Conservation (phyloP, 176 grass and related monocot genomes). For the Eremochloa ophiuroides region DNA sequence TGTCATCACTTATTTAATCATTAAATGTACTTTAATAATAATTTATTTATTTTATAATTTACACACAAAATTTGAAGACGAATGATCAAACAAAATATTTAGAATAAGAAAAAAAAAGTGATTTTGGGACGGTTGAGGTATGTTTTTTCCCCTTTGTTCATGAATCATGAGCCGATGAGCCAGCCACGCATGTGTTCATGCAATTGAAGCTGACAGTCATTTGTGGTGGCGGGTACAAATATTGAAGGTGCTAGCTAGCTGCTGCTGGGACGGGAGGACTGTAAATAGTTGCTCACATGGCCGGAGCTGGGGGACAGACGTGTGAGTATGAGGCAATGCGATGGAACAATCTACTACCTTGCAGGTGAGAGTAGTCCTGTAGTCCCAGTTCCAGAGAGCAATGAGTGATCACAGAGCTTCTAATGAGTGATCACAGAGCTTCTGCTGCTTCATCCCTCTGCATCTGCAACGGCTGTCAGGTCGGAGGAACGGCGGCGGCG, state of each 20-base stretch:
- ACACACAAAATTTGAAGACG: too few relatives aligned
- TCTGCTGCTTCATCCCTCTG: background rate
- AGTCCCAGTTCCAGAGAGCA: background rate
- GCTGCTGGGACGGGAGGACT: background rate
- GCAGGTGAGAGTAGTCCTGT: too few relatives aligned
- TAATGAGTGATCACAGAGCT: background rate
- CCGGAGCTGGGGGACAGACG: background rate
- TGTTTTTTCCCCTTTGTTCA: background rate
- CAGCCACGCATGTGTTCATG: background rate
- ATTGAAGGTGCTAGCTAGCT: background rate
- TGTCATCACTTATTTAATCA: too few relatives aligned
- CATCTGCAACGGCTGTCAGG: too few relatives aligned
- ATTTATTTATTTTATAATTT: too few relatives aligned
- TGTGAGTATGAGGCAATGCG: too few relatives aligned
- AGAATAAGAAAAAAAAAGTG: too few relatives aligned
- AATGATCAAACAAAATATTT: too few relatives aligned
- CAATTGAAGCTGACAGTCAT: background rate
- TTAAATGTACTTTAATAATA: too few relatives aligned
- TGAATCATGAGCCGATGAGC: background rate
- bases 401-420: background rate
- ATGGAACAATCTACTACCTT: constrained; percentile 1
- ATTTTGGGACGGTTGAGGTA: too few relatives aligned
- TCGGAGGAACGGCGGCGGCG: too few relatives aligned
- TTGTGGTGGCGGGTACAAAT: constrained; percentile 16
- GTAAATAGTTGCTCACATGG: constrained; percentile 8